Evolutionary conservation across 78 protist species (phyloP).

Genomic region (Acrasis kona): DNA sequence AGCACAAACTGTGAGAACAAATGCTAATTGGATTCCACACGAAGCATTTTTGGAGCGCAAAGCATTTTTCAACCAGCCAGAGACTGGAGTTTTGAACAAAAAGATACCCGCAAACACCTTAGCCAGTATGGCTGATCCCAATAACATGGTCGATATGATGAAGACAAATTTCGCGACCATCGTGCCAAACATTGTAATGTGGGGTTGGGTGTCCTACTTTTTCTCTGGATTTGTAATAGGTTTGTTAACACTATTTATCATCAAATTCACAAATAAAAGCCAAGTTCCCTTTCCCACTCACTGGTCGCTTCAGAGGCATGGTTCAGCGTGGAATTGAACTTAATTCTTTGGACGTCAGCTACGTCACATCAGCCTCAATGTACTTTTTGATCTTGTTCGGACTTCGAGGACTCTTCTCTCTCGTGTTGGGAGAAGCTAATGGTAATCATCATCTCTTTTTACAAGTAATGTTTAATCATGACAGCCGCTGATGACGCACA

Average conservation of each 20-base stretch:
- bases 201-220: constrained; percentile 60
- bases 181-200: constrained; percentile 63
- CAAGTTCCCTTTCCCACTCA: constrained; percentile 66
- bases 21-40: not conserved
- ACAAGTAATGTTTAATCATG: not conserved
- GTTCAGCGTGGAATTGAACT: constrained; percentile 74
- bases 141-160: constrained; percentile 64
- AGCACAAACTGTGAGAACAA: constrained; percentile 6
- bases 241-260: too few relatives aligned
- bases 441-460: not conserved
- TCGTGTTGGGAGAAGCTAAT: constrained; percentile 22
- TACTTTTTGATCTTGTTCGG: constrained; percentile 68
- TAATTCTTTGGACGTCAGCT: constrained; percentile 59
- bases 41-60: constrained; percentile 16
- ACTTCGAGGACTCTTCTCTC: constrained; percentile 54
- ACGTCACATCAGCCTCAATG: constrained; percentile 61
- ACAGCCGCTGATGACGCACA: not conserved
- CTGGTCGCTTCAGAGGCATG: constrained; percentile 57
- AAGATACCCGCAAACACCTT: constrained; percentile 25
- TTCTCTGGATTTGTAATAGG: constrained; percentile 74
- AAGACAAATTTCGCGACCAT: constrained; percentile 47
- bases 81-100: not conserved
- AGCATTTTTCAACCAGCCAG: not conserved
- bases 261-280: too few relatives aligned
- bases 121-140: constrained; percentile 46